Evolutionary conservation across 192 early-diverging fungal genomes (phyloP), one percentile per base, ranked within the genome.

Genomic region (Podila epigama): DNA sequence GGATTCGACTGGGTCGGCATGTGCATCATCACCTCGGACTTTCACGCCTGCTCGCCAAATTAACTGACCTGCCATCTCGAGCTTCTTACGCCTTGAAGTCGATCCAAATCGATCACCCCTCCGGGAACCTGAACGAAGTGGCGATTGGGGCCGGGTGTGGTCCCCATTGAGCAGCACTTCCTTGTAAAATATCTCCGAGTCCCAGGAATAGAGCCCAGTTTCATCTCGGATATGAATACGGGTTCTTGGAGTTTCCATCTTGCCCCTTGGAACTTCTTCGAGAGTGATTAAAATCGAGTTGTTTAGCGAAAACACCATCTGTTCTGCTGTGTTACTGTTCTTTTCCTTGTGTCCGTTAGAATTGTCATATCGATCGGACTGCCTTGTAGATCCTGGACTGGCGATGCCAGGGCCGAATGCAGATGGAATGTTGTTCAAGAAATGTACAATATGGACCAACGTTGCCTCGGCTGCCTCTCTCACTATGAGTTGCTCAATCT

Each of bases 191-290:
- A 92, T 62, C 36, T 86, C 79, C 9, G 83, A 82, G 60, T 96
- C 94, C 94, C 94, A 96, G 4, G 84, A 81, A 79, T 94, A 95
- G 25, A 90, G 84, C 5, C 94, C 94, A 12, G 92, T 92, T 44
- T 89, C 81, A 63, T 95, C 88, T 48, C 94, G 84, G 31, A 95
- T 71, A 29, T 92, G 85, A 18, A 93, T 67, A 25, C 92, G 82
- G 11, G 85, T 79, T 35, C 69, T 28, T 55, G 69, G 82, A 85
- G 80, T 79, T 52, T 77, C 59, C 29, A 68, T 68, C 27, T 67
- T 83, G 18, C 41, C 66, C 16, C 78, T 75, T 2, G 86, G 85
- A 33, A 90, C 66, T 69, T 95, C 93, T 33, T 92, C 80, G 40
- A 93, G 68, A 1, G 92, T 89, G 41, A 95, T 79, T 52, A 96